phyloP scores from a whole-genome alignment of 495 filamentous ascomycete genomes.

The Penicillium daleae region DNA sequence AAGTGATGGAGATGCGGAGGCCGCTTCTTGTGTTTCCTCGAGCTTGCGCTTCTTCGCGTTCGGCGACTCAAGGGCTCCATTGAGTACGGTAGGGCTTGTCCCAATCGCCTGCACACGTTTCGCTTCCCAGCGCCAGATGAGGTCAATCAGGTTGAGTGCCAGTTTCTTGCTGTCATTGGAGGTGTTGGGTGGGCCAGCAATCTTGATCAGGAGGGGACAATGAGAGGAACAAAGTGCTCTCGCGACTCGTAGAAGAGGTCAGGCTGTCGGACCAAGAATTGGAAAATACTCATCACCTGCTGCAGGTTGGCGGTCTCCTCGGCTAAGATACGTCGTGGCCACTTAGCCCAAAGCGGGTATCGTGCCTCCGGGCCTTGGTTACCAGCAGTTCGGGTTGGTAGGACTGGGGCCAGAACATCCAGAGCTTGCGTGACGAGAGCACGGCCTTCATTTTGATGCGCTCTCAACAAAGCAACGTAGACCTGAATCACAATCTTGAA shows the following conservation, averaged over 20 bases:
- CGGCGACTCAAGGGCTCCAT: conserved; percentile 66
- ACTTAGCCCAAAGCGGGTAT: conserved; percentile 85
- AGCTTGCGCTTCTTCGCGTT: conserved; percentile 76
- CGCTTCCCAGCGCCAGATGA: conserved; percentile 94
- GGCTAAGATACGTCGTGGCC: conserved; percentile 85
- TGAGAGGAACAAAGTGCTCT: conserved; percentile 85
- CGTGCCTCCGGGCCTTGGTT: conserved; percentile 53
- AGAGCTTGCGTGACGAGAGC: conserved; percentile 91
- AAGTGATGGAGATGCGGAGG: conserved; percentile 43
- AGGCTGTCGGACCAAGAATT: conserved; percentile 90
- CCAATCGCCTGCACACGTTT: conserved; percentile 64
- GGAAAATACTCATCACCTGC: conserved; percentile 95
- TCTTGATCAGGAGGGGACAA: conserved; percentile 88
- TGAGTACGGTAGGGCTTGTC: conserved; percentile 33
- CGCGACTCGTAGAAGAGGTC: conserved; percentile 94
- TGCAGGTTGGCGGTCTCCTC: conserved; percentile 97
- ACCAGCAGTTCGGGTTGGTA: conserved; percentile 67
- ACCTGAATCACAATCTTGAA: conserved; percentile 94
- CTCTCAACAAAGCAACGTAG: conserved; percentile 85
- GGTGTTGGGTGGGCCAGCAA: conserved; percentile 79
- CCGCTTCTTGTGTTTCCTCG: conserved; percentile 52
- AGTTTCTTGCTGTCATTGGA: conserved; percentile 94
- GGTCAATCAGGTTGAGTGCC: conserved; percentile 82
- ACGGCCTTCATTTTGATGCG: conserved; percentile 93
- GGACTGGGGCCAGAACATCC: conserved; percentile 89